phyloP scores from a whole-genome alignment of 202 grass and related monocot genomes.

The Digitaria exilis region DNA sequence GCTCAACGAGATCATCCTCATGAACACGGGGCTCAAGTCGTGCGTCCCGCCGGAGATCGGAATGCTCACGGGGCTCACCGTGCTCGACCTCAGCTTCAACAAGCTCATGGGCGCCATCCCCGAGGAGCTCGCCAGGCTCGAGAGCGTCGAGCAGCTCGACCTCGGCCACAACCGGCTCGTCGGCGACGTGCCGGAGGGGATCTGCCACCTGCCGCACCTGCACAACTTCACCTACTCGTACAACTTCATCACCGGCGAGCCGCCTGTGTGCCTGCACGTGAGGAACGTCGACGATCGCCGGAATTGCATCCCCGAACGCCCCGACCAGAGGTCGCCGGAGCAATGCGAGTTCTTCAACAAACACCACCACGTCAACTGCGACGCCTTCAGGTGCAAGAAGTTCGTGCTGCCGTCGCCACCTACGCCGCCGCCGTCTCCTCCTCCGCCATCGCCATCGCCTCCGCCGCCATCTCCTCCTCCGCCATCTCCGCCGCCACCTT shows the following conservation, averaged over 20 bases:
- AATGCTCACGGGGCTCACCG: conserved; percentile 56
- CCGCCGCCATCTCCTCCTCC: neutral
- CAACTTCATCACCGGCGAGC: conserved; percentile 61
- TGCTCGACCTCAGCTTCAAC: conserved; percentile 79
- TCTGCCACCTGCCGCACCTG: conserved; percentile 53
- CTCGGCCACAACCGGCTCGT: conserved; percentile 48
- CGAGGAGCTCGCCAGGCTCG: conserved; percentile 38
- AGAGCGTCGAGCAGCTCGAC: conserved; percentile 59
- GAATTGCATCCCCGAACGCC: conserved; percentile 52
- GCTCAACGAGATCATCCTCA: conserved; percentile 72
- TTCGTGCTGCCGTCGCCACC: conserved; percentile 41
- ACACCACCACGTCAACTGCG: conserved; percentile 59
- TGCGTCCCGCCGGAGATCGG: conserved; percentile 71
- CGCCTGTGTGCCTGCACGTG: conserved; percentile 48
- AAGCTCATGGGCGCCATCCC: conserved; percentile 68
- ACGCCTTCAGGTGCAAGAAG: conserved; percentile 54
- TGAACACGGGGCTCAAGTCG: conserved; percentile 68
- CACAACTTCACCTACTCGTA: conserved; percentile 69
- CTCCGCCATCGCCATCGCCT: neutral
- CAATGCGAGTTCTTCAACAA: conserved; percentile 48
- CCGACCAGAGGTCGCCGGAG: conserved; percentile 51
- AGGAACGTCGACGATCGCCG: conserved; percentile 32
- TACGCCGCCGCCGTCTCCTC: conserved; percentile 15
- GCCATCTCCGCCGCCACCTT: neutral
- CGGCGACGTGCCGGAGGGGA: conserved; percentile 49